A percentile compares a stretch with the other conserved stretches of the same genome.
phyloP scores from a whole-genome alignment of 2,329 filamentous ascomycete species.

The Pseudohalonectria lignicola region DNA sequence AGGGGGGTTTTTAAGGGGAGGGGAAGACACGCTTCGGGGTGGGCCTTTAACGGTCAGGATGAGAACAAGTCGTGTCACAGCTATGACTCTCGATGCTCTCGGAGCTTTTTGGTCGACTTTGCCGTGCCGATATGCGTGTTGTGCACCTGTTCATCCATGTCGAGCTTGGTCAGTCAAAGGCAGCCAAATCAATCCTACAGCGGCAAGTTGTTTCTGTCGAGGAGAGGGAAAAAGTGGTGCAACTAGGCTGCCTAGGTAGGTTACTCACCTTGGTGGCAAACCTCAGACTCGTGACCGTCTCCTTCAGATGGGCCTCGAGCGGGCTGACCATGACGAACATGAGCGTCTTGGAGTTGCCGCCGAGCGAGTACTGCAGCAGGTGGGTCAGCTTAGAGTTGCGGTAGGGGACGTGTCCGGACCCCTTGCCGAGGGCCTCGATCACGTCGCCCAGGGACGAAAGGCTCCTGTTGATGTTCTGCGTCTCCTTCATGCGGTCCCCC shows the following conservation, averaged over 20 bases:
- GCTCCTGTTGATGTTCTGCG: constrained; percentile 94
- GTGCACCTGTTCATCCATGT: constrained; percentile 55
- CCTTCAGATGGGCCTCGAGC: constrained; percentile 77
- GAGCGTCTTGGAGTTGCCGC: constrained; percentile 91
- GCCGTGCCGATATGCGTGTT: constrained; percentile 90
- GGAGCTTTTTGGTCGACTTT: constrained; percentile 58
- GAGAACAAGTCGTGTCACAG: too few relatives aligned
- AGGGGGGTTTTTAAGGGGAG: too few relatives aligned
- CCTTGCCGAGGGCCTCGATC: constrained; percentile 75
- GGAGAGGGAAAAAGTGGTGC: too few relatives aligned
- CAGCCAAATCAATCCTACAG: too few relatives aligned
- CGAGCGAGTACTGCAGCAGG: constrained; percentile 85
- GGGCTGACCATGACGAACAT: constrained; percentile 99
- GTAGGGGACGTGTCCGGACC: constrained; percentile 80
- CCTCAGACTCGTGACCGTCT: constrained; percentile 88
- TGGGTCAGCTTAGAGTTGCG: constrained; percentile 96
- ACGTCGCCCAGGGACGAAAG: constrained; percentile 89
- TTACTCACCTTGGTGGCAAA: constrained; percentile 87
- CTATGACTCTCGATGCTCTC: constrained; percentile 21
- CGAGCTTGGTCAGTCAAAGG: too few relatives aligned
- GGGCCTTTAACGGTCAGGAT: too few relatives aligned
- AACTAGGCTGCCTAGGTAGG: too few relatives aligned
- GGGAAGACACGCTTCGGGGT: too few relatives aligned
- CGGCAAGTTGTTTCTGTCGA: too few relatives aligned
- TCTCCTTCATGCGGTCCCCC: constrained; percentile 82